These are phyloP conservation scores for Alternaria sp. DNA, from an alignment of 2,329 filamentous ascomycete species.

Conservation along the genomic window DNA sequence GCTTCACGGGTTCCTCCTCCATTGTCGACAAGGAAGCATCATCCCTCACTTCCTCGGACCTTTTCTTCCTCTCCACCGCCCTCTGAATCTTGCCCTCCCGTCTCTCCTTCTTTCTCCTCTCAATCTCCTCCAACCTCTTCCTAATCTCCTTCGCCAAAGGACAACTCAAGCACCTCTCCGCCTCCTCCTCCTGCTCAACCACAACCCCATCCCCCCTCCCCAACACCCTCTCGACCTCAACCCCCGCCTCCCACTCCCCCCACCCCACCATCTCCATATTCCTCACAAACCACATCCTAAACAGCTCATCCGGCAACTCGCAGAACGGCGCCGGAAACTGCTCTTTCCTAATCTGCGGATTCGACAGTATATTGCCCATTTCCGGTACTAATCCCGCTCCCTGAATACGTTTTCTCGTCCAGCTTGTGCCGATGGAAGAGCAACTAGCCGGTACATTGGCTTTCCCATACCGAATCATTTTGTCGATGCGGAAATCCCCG, in stretches of 20 bases:
- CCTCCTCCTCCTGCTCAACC: background rate
- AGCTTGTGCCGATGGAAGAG: background rate
- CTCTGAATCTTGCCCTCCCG: background rate
- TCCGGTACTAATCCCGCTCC: background rate
- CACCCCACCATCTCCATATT: background rate
- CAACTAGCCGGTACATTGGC: background rate
- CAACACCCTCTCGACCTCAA: background rate
- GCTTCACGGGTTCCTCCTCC: background rate
- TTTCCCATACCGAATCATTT: background rate
- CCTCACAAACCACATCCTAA: background rate
- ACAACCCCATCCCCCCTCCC: background rate
- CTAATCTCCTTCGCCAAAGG: background rate
- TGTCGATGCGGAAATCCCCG: background rate
- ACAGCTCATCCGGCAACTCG: background rate
- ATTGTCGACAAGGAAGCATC: background rate
- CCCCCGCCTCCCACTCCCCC: background rate
- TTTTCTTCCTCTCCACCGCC: background rate
- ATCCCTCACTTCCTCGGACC: background rate
- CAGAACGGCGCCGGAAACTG: background rate
- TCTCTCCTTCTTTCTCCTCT: background rate
- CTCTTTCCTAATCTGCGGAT: background rate
- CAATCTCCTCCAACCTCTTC: background rate
- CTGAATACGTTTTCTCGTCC: background rate
- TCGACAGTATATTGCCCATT: background rate
- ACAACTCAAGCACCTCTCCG: background rate